phyloP scores from a whole-genome alignment of 2,329 filamentous ascomycete species.

The Aureobasidium sp. region DNA sequence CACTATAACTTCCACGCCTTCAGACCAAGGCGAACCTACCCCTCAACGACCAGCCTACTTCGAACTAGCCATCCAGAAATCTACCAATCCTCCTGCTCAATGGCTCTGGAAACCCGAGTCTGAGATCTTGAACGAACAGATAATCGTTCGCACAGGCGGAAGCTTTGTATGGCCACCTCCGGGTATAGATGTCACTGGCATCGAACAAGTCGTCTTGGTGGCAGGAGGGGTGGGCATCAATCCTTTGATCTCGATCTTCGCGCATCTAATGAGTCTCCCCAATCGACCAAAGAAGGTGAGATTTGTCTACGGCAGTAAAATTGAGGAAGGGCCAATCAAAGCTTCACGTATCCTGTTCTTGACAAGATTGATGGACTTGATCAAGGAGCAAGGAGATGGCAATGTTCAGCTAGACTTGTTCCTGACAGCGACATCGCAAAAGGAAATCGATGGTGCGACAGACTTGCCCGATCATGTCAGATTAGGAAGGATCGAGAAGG shows the following conservation, averaged over 20 bases:
- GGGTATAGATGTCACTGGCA: conserved; percentile 30
- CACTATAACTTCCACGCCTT: conserved; percentile 73
- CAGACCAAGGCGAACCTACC: conserved; percentile 28
- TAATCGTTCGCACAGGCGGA: conserved; percentile 67
- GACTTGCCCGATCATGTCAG: conserved; percentile 10
- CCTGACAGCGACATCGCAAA: conserved; percentile 22
- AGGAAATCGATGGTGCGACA: not conserved
- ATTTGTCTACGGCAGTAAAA: conserved; percentile 55
- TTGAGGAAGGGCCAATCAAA: conserved; percentile 21
- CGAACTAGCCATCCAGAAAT: conserved; percentile 70
- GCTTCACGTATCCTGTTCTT: conserved; percentile 37
- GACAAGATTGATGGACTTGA: conserved; percentile 31
- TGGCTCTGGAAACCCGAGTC: conserved; percentile 60
- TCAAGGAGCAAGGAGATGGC: conserved; percentile 15
- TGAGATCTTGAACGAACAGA: conserved; percentile 48
- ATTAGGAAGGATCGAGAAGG: conserved; percentile 20
- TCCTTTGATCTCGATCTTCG: conserved; percentile 66
- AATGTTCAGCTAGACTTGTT: conserved; percentile 22
- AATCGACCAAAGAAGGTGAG: conserved; percentile 37
- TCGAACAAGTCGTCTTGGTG: conserved; percentile 60
- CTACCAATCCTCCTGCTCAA: conserved; percentile 61
- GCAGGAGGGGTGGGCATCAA: conserved; percentile 81
- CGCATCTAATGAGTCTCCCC: conserved; percentile 37
- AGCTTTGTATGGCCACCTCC: conserved; percentile 71
- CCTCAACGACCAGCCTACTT: conserved; percentile 41